phyloP scores from a whole-genome alignment of 1,284 basidiomycete species.

The Pseudozyma thailandica region DNA sequence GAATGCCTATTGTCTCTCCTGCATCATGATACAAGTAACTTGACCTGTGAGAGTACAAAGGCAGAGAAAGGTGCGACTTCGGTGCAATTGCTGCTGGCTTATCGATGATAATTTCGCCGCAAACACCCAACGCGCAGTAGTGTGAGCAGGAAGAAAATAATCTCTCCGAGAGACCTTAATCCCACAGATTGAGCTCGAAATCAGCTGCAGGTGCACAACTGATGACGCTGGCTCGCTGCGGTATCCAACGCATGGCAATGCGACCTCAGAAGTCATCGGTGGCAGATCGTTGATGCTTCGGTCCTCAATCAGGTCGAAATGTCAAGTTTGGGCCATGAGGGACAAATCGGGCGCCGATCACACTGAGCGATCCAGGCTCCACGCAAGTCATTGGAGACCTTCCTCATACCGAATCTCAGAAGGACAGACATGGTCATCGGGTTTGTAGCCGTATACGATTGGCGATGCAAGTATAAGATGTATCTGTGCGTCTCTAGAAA shows the following conservation, averaged over 20 bases:
- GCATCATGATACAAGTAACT: slow-evolving; percentile 9
- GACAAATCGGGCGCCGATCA: slow-evolving; percentile 11
- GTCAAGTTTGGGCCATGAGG: no score
- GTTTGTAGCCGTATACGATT: slow-evolving; percentile 5
- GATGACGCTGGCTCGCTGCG: neutral
- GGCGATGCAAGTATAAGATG: slow-evolving; percentile 1
- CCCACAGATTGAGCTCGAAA: neutral
- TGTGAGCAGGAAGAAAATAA: slow-evolving; percentile 6
- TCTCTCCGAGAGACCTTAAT: slow-evolving; percentile 22
- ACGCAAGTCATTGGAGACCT: no score
- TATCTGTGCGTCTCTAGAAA: neutral
- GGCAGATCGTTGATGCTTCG: slow-evolving; percentile 5
- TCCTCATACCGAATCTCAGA: neutral
- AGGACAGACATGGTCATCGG: neutral
- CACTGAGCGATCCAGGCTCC: neutral
- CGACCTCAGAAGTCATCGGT: neutral
- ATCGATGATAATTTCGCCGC: slow-evolving; percentile 39
- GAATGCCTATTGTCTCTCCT: neutral
- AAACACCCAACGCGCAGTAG: neutral
- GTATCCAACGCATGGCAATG: neutral
- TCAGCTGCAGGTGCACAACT: neutral
- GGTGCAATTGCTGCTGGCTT: slow-evolving; percentile 23
- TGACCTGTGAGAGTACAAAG: neutral
- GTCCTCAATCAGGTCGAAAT: neutral
- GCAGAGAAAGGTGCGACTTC: slow-evolving; percentile 19